Percentiles rank a stretch among this genome's conserved stretches.
Conservation (phyloP, 2,329 filamentous ascomycete genomes). For the Sporothrix humicola region DNA sequence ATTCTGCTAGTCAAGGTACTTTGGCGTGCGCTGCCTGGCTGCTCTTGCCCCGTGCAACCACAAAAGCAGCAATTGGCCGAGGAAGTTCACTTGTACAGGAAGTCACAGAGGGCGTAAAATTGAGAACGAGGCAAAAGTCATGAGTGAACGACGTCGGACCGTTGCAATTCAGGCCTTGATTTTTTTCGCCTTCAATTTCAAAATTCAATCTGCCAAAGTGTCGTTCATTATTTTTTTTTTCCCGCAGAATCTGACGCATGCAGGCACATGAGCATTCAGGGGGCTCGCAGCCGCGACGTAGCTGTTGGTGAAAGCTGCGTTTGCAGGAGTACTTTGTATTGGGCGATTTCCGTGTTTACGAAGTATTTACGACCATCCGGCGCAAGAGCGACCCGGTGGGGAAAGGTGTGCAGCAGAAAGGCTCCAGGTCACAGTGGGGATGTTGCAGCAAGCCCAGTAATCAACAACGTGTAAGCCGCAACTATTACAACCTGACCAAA, state of each 20-base stretch:
- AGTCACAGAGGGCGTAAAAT: not conserved
- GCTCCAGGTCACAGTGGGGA: slow-evolving; percentile 17
- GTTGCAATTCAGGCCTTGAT: not conserved
- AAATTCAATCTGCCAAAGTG: not conserved
- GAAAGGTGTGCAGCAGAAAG: not conserved
- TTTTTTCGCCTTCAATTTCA: not conserved
- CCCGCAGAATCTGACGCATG: slow-evolving; percentile 5
- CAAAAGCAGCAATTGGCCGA: slow-evolving; percentile 32
- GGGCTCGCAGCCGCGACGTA: not conserved
- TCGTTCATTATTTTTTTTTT: not conserved
- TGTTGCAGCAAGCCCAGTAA: not conserved
- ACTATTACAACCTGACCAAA: slow-evolving; percentile 5
- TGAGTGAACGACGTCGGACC: too few species aligned
- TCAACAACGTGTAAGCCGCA: slow-evolving; percentile 1
- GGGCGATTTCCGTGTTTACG: slow-evolving; percentile 33
- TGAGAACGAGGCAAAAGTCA: slow-evolving; percentile 9
- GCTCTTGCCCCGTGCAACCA: slow-evolving; percentile 21
- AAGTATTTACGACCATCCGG: slow-evolving; percentile 35
- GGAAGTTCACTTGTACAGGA: slow-evolving; percentile 8
- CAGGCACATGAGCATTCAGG: slow-evolving; percentile 18
- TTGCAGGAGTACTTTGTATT: not conserved
- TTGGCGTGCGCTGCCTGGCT: not conserved
- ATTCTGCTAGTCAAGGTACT: not conserved
- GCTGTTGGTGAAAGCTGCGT: slow-evolving; percentile 13
- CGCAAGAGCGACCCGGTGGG: slow-evolving; percentile 25